Evolutionary conservation across 2,329 filamentous ascomycete species (phyloP), one percentile per base, ranked within the genome.

Genomic region (Hymenoscyphus linearis): DNA sequence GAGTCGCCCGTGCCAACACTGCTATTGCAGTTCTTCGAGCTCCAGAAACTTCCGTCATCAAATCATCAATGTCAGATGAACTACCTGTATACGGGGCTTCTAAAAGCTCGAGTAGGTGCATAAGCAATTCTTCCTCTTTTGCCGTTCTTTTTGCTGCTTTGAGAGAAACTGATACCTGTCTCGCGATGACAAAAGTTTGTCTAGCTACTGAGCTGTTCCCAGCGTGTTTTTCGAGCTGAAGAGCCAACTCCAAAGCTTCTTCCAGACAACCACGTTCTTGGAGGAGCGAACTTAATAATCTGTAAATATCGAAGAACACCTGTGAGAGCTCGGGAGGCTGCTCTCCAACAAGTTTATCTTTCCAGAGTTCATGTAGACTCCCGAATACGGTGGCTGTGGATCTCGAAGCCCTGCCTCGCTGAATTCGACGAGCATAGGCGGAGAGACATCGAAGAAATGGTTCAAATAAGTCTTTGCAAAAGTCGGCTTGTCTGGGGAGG

Each of bases 391-490:
- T 31, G 25, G 64, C 62, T 35, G 60, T 36, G 35, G 62, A 62
- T 27, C 64, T 67, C 22, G 67, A 64, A 18, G 50, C 31, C 22
- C 62, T 55, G 22, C 64, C 58, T 57, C 55, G n/a, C 58, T 66
- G 62, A 58, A 63, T 72, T 58, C 87, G 80, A 60, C 87, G 79
- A 16, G 78, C 75, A 66, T 86, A 89, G 0, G 88, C 82, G 10
- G 79, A 76, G 18, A 89, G 67, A 65, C 85, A 91, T 57, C 82
- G 83, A 0, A 81, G 79, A 55, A 90, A 81, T 0, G 88, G 87
- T 1, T 83, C 78, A n/a, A 87, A 69, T 6, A 92, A 73, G 14
- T 91, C 88, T 60, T 85, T 85, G 37, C 85, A 81, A 4, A 81
- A 71, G 61, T 88, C 81, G 1, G 81, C 82, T 62, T 81, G 72